phyloP scores from a whole-genome alignment of 495 filamentous ascomycete genomes.

The Aspergillus diversus region DNA sequence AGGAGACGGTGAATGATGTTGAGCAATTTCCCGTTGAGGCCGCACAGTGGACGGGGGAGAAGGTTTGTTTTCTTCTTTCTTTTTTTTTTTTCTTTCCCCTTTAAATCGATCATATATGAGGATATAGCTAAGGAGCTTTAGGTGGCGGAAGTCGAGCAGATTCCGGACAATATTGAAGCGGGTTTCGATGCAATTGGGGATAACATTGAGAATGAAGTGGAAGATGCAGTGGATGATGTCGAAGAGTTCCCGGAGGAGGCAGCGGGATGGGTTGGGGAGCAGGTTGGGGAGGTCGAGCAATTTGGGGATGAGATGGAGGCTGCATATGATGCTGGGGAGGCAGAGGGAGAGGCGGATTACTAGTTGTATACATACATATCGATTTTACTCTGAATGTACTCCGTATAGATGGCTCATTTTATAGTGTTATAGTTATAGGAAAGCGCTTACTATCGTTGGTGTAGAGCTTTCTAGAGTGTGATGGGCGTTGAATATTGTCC shows the following conservation, averaged over 20 bases:
- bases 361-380: constrained; percentile 6
- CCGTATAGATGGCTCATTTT: too few relatives aligned
- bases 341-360: constrained; percentile 29
- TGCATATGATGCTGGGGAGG: constrained; percentile 42
- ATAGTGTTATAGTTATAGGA: too few relatives aligned
- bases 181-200: constrained; percentile 31
- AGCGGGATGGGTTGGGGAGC: constrained; percentile 39
- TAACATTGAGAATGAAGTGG: constrained; percentile 33
- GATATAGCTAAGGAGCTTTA: too few relatives aligned
- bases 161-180: too few relatives aligned
- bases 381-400: too few relatives aligned
- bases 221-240: constrained; percentile 36
- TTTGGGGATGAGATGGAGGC: constrained; percentile 42
- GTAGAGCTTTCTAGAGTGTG: too few relatives aligned
- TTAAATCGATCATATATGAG: too few relatives aligned
- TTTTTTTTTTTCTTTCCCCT: too few relatives aligned
- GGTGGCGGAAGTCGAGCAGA: too few relatives aligned
- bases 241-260: constrained; percentile 43
- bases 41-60: constrained; percentile 41
- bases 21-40: constrained; percentile 41
- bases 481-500: too few relatives aligned
- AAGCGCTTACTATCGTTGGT: too few relatives aligned
- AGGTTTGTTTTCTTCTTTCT: constrained; percentile 14
- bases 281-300: constrained; percentile 42
- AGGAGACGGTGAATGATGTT: constrained; percentile 39